Conservation (phyloP, 441 rosid species). For the Biscutella laevigata region DNA sequence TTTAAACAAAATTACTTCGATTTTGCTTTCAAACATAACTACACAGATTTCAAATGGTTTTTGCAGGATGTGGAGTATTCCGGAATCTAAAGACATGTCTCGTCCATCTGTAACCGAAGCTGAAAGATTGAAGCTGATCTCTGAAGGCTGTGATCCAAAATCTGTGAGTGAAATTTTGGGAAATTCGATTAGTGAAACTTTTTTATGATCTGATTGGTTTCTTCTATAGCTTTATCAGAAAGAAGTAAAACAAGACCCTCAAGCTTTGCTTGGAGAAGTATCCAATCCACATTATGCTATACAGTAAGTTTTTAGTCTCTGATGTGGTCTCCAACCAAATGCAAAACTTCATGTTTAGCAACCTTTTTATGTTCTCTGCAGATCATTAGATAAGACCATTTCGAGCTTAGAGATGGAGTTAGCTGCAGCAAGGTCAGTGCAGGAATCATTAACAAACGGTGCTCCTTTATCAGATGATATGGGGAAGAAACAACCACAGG, state of each 20-base stretch:
- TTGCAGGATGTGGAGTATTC: slow-evolving; percentile 67
- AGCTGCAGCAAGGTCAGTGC: slow-evolving; percentile 83
- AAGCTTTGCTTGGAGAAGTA: slow-evolving; percentile 49
- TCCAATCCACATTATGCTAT: slow-evolving; percentile 31
- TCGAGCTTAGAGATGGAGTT: slow-evolving; percentile 93
- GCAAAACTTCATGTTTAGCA: background rate
- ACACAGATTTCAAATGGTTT: no score
- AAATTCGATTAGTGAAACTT: background rate
- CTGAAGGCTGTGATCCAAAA: slow-evolving; percentile 71
- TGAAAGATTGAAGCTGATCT: slow-evolving; percentile 58
- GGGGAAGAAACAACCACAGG: slow-evolving; percentile 31
- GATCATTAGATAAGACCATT: slow-evolving; percentile 81
- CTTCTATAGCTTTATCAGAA: slow-evolving; percentile 59
- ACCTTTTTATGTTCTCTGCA: slow-evolving; percentile 22
- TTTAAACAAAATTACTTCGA: background rate
- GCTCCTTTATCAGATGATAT: slow-evolving; percentile 66
- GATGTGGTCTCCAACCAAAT: no score
- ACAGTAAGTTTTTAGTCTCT: slow-evolving; percentile 25
- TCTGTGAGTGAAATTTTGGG: slow-evolving; percentile 36
- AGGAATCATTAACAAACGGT: slow-evolving; percentile 57
- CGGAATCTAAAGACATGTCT: slow-evolving; percentile 56
- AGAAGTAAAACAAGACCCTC: slow-evolving; percentile 56
- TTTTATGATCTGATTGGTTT: slow-evolving; percentile 28
- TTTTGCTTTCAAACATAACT: no score
- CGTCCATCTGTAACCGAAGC: slow-evolving; percentile 61